phyloP scores from a whole-genome alignment of 768 basidiomycete genomes.

The Lentinus tigrinus region DNA sequence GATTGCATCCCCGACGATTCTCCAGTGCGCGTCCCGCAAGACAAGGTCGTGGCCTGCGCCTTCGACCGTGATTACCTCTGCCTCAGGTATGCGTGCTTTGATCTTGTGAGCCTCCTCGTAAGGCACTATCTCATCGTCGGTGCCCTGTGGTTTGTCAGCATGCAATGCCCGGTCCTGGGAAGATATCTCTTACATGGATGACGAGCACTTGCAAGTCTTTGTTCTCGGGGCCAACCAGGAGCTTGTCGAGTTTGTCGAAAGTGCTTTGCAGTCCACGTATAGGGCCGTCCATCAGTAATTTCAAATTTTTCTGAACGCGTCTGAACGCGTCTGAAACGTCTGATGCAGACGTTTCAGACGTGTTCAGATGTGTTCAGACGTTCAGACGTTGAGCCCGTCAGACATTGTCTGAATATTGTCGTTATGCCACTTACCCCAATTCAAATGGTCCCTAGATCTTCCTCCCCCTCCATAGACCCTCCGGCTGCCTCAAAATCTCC shows the following conservation, averaged over 20 bases:
- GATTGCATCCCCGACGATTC: constrained; percentile 16
- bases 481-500: too few relatives aligned
- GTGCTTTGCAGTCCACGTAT: constrained; percentile 25
- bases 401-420: too few relatives aligned
- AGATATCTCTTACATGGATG: constrained; percentile 14
- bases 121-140: constrained; percentile 54
- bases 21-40: constrained; percentile 19
- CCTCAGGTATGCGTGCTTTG: constrained; percentile 42
- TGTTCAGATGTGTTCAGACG: too few relatives aligned
- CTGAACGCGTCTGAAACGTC: too few relatives aligned
- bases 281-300: too few relatives aligned
- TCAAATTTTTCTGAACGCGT: too few relatives aligned
- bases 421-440: too few relatives aligned
- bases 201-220: constrained; percentile 14
- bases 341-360: too few relatives aligned
- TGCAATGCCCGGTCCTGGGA: too few relatives aligned
- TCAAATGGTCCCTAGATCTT: too few relatives aligned
- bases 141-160: constrained; percentile 43
- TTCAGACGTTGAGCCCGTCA: too few relatives aligned
- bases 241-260: constrained; percentile 18
- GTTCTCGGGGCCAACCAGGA: neutral
- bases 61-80: constrained; percentile 46
- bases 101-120: constrained; percentile 52
- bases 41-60: constrained; percentile 51
- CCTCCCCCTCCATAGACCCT: too few relatives aligned